These are phyloP conservation scores for Nitzschia sp. DNA, from an alignment of 108 stramenopile genomes.

Conservation along the genomic window DNA sequence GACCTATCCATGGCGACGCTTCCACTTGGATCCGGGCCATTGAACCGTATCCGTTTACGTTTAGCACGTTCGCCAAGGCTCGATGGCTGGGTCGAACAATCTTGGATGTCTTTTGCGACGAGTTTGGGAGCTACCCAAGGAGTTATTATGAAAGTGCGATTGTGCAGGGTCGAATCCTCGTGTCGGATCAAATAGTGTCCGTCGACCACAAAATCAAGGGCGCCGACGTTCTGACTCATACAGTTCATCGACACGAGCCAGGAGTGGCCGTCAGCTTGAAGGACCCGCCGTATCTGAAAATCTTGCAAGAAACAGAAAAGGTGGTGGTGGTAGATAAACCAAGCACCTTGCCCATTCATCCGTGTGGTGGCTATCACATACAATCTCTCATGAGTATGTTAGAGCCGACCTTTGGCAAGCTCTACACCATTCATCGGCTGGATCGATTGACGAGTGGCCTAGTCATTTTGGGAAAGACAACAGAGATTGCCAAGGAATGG, in stretches of 20 bases:
- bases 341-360: conserved; percentile 89
- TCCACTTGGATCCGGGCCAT: conserved; percentile 41
- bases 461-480: conserved; percentile 68
- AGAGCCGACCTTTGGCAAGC: conserved; percentile 51
- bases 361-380: conserved; percentile 90
- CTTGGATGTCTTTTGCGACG: conserved; percentile 68
- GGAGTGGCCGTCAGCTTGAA: conserved; percentile 52
- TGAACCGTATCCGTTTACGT: conserved; percentile 79
- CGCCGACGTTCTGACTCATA: conserved; percentile 69
- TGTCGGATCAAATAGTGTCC: conserved; percentile 59
- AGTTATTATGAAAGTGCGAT: conserved; percentile 77
- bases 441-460: conserved; percentile 84
- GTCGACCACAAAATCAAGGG: conserved; percentile 57
- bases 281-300: conserved; percentile 18
- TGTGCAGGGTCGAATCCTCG: conserved; percentile 70
- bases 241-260: conserved; percentile 90
- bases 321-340: conserved; percentile 90
- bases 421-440: conserved; percentile 76
- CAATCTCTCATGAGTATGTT: conserved; percentile 80
- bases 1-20: conserved; percentile 4
- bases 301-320: conserved; percentile 59
- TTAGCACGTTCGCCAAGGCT: conserved; percentile 75
- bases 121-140: conserved; percentile 80
- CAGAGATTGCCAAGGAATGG: conserved; percentile 57
- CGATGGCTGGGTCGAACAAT: conserved; percentile 77